A percentile compares a stretch with the other conserved stretches of the same genome.
These are phyloP conservation scores for Mycena amicta DNA, from an alignment of 768 basidiomycete genomes.

Conservation along the genomic window DNA sequence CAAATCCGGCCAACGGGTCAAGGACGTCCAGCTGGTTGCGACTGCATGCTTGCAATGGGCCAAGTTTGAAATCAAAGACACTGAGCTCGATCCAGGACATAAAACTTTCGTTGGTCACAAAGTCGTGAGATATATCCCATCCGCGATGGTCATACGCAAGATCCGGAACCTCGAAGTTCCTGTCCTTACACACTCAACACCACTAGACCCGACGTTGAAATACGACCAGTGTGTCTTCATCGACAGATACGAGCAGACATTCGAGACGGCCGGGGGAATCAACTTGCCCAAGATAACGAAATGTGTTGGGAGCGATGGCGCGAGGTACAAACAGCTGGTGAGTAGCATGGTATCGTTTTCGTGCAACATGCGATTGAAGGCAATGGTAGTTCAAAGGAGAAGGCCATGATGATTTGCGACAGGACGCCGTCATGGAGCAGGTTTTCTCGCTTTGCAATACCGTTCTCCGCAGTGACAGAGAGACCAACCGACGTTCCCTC, in stretches of 20 bases:
- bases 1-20: conserved; percentile 39
- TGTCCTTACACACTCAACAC: conserved; percentile 71
- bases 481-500: conserved; percentile 74
- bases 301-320: conserved; percentile 71
- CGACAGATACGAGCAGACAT: conserved; percentile 57
- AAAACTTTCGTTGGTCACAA: conserved; percentile 24
- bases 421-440: conserved; percentile 99
- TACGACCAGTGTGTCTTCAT: conserved; percentile 80
- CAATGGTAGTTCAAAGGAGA: conserved; percentile 91
- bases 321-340: conserved; percentile 78
- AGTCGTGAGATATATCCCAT: conserved; percentile 45
- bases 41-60: conserved; percentile 76
- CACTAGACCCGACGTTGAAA: conserved; percentile 66
- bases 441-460: conserved; percentile 89
- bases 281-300: conserved; percentile 80
- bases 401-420: conserved; percentile 88
- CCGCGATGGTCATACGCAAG: conserved; percentile 44
- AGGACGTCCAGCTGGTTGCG: conserved; percentile 62
- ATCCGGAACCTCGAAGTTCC: conserved; percentile 71
- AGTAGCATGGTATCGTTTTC: too few relatives aligned
- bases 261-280: conserved; percentile 71
- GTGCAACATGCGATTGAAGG: too few relatives aligned
- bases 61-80: conserved; percentile 51
- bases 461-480: conserved; percentile 71
- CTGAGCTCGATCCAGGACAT: conserved; percentile 14